Base-by-base conservation (phyloP, 1,139 yeast genomes). In the Diutina pseudorugosa region DNA sequence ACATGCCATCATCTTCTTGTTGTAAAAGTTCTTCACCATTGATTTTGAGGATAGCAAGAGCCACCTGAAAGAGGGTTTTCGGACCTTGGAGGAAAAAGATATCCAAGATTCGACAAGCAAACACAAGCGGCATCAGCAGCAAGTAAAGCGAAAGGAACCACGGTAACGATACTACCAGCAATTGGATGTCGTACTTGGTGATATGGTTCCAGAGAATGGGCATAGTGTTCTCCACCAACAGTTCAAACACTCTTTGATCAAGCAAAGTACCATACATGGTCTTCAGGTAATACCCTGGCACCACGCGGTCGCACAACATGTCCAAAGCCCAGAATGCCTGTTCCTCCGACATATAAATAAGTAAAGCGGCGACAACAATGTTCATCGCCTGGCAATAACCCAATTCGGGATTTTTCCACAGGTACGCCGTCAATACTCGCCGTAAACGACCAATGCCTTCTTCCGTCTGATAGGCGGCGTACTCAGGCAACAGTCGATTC, bases 321-420 rank as follows among this genome's bases (percentile, higher is more conserved):
- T 83, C 80, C 55, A 94, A 72, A 55, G 94, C 80, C 98, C 98
- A 94, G 63, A 90, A 94, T 0, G 97, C 98, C 66, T 94, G 98
- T 58, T 93, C 98, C 65, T 94, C 98, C 8, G 95, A 85, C 85
- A 90, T 91, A 65, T 85, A 91, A 53, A 94, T 93, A 55, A 94
- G 73, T 53, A 94, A 69, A 0, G 96, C 97, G 0, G 99, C 99
- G 1, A 85, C 88, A 7, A 94, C 97, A 54, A 94, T 94, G 65
- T 94, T 94, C 99, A 94, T 94, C 1, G 98, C 98, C 65, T 94
- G 98, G 65, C 99, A 94, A 66, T 94, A 94, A 0, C 99, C 99
- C 21, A 94, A 89, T 52, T 93, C 96, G 0, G 97, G 97, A 63
- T 91, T 90, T 60, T 87, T 88, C 98, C 98, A 93, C 0, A 97